Evolutionary conservation across 1,139 yeast genomes (phyloP), one percentile per base, ranked within the genome.

Genomic region (Geotrichum fermentans): DNA sequence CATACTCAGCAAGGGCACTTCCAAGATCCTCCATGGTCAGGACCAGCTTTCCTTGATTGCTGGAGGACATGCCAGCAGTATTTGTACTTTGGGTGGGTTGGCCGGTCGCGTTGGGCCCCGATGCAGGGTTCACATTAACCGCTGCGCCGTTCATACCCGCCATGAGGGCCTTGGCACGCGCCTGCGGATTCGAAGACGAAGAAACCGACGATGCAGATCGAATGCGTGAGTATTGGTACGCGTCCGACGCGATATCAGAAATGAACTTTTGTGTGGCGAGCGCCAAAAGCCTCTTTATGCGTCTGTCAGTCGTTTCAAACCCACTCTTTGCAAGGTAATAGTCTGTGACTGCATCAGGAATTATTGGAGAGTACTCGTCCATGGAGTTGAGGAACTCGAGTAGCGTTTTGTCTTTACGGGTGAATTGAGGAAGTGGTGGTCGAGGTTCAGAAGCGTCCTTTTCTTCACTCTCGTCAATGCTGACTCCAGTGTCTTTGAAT

Each of bases 271-370:
- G 98, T 0, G 98, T 90, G 0, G 98, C 97, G 51, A 94, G 72
- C 0, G 97, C 97, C 47, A 94, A 71, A 40, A 94, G 71, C 50
- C 97, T 74, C 62, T 90, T 89, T 54, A 92, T 83, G 53, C 90
- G 78, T 7, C 80, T 70, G 61, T 89, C 96, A 34, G 83, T 77
- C 24, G 95, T 79, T 53, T 83, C 87, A 60, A 94, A 83, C 37
- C 99, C 99, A 54, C 90, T 84, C 61, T 84, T 84, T 20, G 90
- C 82, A 45, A 94, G 71, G 61, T 92, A 92, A 65, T 88, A 92
- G 62, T 92, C 97, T 0, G 96, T 87, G n/a, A 94, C 97, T 0
- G 95, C 94, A 64, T 94, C 98, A 0, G 99, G 99, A 40, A 94
- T 92, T 37, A 94, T 85, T 1, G 98, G 98, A 2, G 96, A 89